Percentiles rank a stretch among this genome's conserved stretches.
These are phyloP conservation scores for Diutina rugosa DNA, from an alignment of 1,139 yeast species.

Conservation along the genomic window DNA sequence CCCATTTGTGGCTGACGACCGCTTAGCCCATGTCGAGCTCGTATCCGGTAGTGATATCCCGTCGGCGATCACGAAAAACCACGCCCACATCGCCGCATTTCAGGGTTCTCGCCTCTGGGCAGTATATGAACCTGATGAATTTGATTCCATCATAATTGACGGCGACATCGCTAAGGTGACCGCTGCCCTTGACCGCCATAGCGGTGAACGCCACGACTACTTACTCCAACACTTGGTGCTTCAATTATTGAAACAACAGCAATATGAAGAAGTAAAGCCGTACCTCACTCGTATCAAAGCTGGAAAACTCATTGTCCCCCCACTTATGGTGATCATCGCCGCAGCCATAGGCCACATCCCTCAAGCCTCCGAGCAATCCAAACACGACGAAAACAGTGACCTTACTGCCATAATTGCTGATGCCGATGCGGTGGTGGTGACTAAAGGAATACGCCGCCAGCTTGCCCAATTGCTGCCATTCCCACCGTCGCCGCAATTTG, in stretches of 20 bases:
- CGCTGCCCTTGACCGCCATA: not conserved
- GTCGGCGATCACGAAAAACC: not conserved
- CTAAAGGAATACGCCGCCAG: not conserved
- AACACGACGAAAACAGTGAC: not conserved
- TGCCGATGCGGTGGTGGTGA: not conserved
- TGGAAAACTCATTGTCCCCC: not conserved
- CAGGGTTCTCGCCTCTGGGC: not conserved
- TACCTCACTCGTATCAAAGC: slow-evolving; percentile 1
- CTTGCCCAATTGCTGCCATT: not conserved
- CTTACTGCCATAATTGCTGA: not conserved
- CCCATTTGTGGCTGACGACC: not conserved
- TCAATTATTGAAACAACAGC: not conserved
- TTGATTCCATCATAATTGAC: not conserved
- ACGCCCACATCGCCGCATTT: not conserved
- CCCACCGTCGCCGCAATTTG: not conserved
- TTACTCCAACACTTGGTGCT: not conserved
- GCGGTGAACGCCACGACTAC: not conserved
- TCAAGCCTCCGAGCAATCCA: not conserved
- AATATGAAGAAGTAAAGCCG: not conserved
- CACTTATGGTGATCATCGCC: not conserved
- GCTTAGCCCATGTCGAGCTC: not conserved
- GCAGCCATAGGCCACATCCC: not conserved
- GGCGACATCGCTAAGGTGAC: not conserved
- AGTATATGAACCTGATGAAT: not conserved
- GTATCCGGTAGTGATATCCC: not conserved